Conservation (phyloP, 768 basidiomycete genomes). For the Trametes coccinea region DNA sequence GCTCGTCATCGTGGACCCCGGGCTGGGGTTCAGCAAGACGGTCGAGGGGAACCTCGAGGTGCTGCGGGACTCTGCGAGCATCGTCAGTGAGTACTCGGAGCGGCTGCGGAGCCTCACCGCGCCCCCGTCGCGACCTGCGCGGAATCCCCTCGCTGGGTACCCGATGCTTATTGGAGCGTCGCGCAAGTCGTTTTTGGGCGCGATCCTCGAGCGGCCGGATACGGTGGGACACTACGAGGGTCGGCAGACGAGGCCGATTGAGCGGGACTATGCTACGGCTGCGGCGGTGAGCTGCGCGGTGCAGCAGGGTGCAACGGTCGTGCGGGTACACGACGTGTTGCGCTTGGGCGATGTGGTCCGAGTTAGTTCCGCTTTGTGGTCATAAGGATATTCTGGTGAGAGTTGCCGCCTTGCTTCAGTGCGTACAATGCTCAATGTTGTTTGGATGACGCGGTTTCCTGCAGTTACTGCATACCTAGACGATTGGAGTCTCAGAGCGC, state of each 20-base stretch:
- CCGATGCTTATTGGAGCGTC: constrained; percentile 77
- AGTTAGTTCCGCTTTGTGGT: constrained; percentile 43
- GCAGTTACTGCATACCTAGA: too few species aligned
- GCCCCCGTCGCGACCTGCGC: constrained; percentile 9
- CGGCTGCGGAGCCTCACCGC: constrained; percentile 10
- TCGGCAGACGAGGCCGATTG: constrained; percentile 57
- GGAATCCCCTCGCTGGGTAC: constrained; percentile 58
- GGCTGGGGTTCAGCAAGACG: constrained; percentile 92
- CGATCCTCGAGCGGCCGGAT: constrained; percentile 53
- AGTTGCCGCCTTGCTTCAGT: too few species aligned
- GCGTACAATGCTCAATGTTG: too few species aligned
- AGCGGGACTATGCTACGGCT: constrained; percentile 78
- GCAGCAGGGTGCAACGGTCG: constrained; percentile 68
- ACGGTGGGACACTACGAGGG: constrained; percentile 42
- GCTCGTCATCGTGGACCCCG: constrained; percentile 90
- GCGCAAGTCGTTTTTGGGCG: constrained; percentile 82
- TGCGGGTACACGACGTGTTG: constrained; percentile 81
- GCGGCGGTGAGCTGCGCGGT: constrained; percentile 73
- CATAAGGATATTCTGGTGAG: neutral
- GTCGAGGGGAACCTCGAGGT: constrained; percentile 71
- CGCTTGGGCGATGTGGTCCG: constrained; percentile 74
- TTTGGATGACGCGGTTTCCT: too few species aligned
- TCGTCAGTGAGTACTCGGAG: constrained; percentile 43
- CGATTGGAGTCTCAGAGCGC: too few species aligned
- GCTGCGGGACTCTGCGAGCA: constrained; percentile 49